Evolutionary conservation across 305 asterid species (phyloP).

Genomic region (Salvia sclarea): DNA sequence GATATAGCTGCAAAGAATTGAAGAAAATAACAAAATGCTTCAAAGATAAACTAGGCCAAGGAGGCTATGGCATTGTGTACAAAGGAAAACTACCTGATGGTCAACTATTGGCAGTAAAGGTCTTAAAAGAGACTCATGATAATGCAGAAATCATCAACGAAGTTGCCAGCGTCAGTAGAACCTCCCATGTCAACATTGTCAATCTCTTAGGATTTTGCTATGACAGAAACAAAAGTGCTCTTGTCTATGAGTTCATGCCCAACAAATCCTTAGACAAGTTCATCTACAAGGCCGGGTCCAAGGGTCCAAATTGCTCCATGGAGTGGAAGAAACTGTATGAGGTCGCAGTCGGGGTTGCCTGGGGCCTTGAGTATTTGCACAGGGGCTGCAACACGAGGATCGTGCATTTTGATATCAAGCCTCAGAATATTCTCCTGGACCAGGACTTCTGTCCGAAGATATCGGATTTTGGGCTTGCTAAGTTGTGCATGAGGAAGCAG

Average conservation of each 20-base stretch:
- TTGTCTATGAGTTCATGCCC: constrained; percentile 61
- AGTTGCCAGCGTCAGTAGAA: constrained; percentile 54
- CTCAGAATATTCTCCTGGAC: constrained; percentile 63
- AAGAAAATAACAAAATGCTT: constrained; percentile 7
- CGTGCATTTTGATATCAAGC: constrained; percentile 68
- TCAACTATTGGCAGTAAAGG: constrained; percentile 56
- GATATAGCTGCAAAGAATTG: not conserved
- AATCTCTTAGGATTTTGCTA: constrained; percentile 60
- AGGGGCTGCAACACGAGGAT: constrained; percentile 56
- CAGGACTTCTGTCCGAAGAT: constrained; percentile 54
- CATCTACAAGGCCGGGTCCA: constrained; percentile 28
- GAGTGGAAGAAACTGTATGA: constrained; percentile 38
- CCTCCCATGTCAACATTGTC: constrained; percentile 63
- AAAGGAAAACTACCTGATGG: constrained; percentile 52
- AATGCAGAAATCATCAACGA: constrained; percentile 55
- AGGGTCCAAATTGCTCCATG: constrained; percentile 12
- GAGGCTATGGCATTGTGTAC: constrained; percentile 51
- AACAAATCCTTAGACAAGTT: constrained; percentile 67
- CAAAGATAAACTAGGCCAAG: not conserved
- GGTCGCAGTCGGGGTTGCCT: constrained; percentile 56
- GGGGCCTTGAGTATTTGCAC: constrained; percentile 65
- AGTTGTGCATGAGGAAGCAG: constrained; percentile 42
- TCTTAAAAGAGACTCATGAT: constrained; percentile 37
- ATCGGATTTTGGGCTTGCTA: constrained; percentile 65
- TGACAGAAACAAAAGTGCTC: constrained; percentile 43